Evolutionary conservation across 768 basidiomycete species (phyloP).

Genomic region (Mycena haematopus): DNA sequence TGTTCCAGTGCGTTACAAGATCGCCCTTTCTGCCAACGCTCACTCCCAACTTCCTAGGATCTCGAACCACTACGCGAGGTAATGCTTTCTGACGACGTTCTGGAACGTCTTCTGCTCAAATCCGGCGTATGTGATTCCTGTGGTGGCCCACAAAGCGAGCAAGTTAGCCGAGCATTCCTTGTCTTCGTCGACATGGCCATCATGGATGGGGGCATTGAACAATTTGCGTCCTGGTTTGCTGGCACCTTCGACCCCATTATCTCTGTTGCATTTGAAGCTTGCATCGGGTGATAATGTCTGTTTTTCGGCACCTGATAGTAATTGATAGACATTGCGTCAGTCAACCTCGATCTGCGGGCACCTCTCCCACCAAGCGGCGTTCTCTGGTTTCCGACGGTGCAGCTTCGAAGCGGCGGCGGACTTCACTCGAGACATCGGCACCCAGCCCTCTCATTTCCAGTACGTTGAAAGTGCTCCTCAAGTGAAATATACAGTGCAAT

Average conservation of each 20-base stretch:
- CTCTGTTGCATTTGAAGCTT: constrained; percentile 6
- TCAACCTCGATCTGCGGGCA: background rate
- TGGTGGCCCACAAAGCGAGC: constrained; percentile 1
- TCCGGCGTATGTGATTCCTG: constrained; percentile 16
- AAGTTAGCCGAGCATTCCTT: constrained; percentile 13
- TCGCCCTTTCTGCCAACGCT: background rate
- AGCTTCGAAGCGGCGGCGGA: constrained; percentile 14
- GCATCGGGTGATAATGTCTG: background rate
- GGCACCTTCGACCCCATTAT: constrained; percentile 16
- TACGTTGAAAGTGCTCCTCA: background rate
- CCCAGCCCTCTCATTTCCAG: background rate
- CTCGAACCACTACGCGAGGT: constrained; percentile 15
- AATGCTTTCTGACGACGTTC: constrained; percentile 16
- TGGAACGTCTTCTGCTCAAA: constrained; percentile 5
- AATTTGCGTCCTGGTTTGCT: constrained; percentile 19
- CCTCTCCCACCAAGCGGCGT: constrained; percentile 2
- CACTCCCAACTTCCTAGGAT: constrained; percentile 1
- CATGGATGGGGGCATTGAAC: constrained; percentile 14
- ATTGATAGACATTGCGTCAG: background rate
- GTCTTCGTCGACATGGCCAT: constrained; percentile 23
- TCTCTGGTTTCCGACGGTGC: background rate
- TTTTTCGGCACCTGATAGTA: background rate
- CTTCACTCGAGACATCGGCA: background rate
- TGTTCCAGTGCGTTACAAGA: constrained; percentile 3
- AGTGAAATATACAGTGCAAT: background rate